phyloP scores from a whole-genome alignment of 768 basidiomycete genomes.

The Collybia sordida region DNA sequence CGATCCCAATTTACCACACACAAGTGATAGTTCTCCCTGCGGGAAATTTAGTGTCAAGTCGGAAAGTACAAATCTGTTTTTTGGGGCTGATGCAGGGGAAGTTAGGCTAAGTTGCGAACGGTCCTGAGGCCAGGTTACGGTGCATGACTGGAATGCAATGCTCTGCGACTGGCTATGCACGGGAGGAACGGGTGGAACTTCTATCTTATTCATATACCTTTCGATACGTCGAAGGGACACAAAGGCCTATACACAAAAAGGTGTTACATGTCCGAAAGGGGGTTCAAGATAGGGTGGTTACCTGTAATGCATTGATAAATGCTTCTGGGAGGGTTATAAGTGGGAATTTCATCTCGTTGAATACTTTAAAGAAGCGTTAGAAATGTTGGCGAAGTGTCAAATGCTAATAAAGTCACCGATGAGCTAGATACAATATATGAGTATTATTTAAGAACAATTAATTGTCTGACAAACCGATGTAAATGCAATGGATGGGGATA shows the following conservation, averaged over 20 bases:
- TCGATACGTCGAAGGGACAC: constrained; percentile 91
- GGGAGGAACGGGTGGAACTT: constrained; percentile 65
- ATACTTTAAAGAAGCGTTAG: constrained; percentile 51
- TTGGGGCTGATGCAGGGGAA: constrained; percentile 71
- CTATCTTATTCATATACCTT: constrained; percentile 77
- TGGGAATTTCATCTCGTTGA: constrained; percentile 85
- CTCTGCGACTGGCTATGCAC: constrained; percentile 54
- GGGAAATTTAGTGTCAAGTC: constrained; percentile 82
- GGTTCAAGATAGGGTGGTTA: too few species aligned
- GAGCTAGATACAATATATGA: constrained; percentile 45
- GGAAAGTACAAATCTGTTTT: constrained; percentile 75
- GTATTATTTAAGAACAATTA: constrained; percentile 26
- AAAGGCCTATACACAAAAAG: constrained; percentile 45
- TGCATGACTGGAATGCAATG: constrained; percentile 81
- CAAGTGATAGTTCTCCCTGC: constrained; percentile 70
- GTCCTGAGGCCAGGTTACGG: constrained; percentile 89
- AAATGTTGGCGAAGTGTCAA: too few species aligned
- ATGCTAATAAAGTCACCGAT: constrained; percentile 25
- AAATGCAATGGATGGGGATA: constrained; percentile 88
- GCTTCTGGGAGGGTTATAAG: constrained; percentile 89
- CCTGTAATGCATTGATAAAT: constrained; percentile 87
- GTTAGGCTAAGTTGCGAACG: constrained; percentile 44
- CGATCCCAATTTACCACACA: constrained; percentile 88
- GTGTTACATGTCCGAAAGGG: not conserved
- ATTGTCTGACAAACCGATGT: constrained; percentile 63